Conservation (phyloP, 2,329 filamentous ascomycete genomes). For the Pseudopyrenochaeta lycopersici region DNA sequence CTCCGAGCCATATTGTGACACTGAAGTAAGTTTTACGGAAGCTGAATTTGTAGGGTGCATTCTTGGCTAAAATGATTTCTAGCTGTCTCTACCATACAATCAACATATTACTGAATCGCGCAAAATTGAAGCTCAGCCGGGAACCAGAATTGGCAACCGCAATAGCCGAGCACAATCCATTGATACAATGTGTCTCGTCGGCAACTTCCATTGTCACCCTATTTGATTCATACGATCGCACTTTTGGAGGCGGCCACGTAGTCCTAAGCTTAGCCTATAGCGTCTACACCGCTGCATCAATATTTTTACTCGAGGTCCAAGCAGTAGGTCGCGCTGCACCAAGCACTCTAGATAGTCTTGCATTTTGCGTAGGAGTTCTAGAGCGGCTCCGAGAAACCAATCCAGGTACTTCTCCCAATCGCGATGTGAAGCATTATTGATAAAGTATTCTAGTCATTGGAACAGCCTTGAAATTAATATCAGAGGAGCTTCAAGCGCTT, state of each 20-base stretch:
- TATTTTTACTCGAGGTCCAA: slow-evolving; percentile 16
- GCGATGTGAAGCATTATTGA: too few relatives aligned
- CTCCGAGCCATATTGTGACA: slow-evolving; percentile 15
- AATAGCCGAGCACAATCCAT: slow-evolving; percentile 11
- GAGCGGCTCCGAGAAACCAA: too few relatives aligned
- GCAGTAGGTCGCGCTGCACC: slow-evolving; percentile 9
- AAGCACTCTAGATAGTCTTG: slow-evolving; percentile 9
- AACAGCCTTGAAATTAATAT: too few relatives aligned
- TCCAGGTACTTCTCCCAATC: neutral
- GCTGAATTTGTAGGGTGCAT: neutral
- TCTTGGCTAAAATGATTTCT: neutral
- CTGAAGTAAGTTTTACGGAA: slow-evolving; percentile 9
- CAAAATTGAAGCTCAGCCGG: slow-evolving; percentile 14
- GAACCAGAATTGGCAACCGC: slow-evolving; percentile 4
- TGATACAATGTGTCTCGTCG: slow-evolving; percentile 17
- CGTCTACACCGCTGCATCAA: slow-evolving; percentile 16
- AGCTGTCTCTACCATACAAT: slow-evolving; percentile 18
- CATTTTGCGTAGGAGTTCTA: neutral
- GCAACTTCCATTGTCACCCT: slow-evolving; percentile 17
- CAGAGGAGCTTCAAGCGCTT: too few relatives aligned
- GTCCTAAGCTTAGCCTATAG: slow-evolving; percentile 17
- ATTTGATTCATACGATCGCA: slow-evolving; percentile 12
- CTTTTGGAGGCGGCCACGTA: slow-evolving; percentile 14
- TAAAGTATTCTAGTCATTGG: too few relatives aligned
- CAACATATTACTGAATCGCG: slow-evolving; percentile 17